Evolutionary conservation across 768 basidiomycete species (phyloP), one percentile per base, ranked within the genome.

Genomic region (Tephrocybe sp.): DNA sequence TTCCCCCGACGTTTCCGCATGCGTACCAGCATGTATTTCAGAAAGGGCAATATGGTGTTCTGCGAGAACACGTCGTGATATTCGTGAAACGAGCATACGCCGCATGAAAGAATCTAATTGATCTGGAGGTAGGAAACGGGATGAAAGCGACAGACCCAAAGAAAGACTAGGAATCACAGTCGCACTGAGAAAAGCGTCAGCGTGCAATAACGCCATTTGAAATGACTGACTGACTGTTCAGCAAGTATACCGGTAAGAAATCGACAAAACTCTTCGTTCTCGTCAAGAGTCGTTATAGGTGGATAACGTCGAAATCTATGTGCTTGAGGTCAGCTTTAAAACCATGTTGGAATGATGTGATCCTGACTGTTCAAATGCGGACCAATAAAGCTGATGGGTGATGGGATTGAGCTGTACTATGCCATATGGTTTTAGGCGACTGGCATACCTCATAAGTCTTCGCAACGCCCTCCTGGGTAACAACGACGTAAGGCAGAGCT

Each of bases 11-110:
- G 57, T 49, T 34, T 77, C 62, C 5, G 63, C 55, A 16, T 65
- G 57, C 36, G 63, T 64, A 38, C 76, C 68, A 54, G 64, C 66
- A 49, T 82, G 73, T 22, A 76, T 78, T 49, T 80, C 75, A 6
- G 91, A 87, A 5, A 96, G 73, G 1, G 90, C 87, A 45, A 94
- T 80, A 58, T 96, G 92, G 57, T 96, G 92, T 62, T 94, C 90
- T 4, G 84, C 89, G 19, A 96, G 77, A 26, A 96, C 93, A 26
- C 92, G 83, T 18, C 92, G 79, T 11, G 92, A 93, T 64, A 94
- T 93, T 45, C 92, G 80, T 2, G 92, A 94, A 41, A 92, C 80
- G 9, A 96, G 78, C 92, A 96, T 96, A 19, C 92, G 83, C 19
- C 84, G 80, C 87, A 93, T 91, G 65, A 93, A 92, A 2, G 88